Evolutionary conservation across 768 basidiomycete genomes (phyloP).

Genomic region (Calocera cornea): DNA sequence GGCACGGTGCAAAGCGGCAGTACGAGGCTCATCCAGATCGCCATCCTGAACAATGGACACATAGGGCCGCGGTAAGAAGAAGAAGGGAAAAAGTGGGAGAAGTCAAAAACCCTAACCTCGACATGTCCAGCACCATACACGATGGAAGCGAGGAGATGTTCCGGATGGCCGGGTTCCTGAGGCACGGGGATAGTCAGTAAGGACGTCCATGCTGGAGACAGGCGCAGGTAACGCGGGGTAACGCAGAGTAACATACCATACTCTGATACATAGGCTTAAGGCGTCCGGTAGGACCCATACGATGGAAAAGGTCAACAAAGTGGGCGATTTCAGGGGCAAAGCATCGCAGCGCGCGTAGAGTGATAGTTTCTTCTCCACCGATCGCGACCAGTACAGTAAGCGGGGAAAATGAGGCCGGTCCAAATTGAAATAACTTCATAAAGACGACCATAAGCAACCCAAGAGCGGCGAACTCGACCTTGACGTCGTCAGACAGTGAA

Average conservation of each 20-base stretch:
- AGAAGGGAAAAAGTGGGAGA: neutral
- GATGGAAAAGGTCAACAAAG: neutral
- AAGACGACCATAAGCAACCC: neutral
- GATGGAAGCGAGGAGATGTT: neutral
- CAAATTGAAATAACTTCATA: neutral
- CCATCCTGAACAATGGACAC: neutral
- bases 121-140: neutral
- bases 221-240: neutral
- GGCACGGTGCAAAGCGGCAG: neutral
- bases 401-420: neutral
- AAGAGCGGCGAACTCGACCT: neutral
- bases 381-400: neutral
- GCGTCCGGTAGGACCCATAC: neutral
- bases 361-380: neutral
- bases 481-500: neutral
- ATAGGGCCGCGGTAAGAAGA: neutral
- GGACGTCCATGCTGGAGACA: no score
- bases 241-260: neutral
- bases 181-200: neutral
- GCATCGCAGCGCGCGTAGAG: neutral
- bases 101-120: neutral
- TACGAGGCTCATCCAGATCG: neutral
- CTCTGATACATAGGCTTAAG: neutral
- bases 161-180: neutral
- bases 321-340: neutral